Base-by-base conservation (phyloP, 768 basidiomycete genomes). In the Coprinopsis sp. region DNA sequence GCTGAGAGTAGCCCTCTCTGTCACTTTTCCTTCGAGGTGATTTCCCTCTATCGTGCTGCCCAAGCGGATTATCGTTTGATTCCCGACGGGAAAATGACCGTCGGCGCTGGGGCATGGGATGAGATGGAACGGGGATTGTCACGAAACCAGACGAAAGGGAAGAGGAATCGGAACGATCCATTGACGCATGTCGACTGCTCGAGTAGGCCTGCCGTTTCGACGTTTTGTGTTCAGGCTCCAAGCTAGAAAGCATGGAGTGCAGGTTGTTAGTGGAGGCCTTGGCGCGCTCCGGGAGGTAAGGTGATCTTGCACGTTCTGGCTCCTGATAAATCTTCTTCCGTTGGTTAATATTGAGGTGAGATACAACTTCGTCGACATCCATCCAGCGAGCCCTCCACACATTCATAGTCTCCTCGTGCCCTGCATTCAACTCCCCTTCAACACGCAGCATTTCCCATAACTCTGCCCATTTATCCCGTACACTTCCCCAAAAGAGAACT, bases 401-500 rank as follows among this genome's bases (percentile, higher is more conserved):
- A 0, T 70, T 70, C 22, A 81, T 57, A 18, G 89, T 91, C 68
- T 90, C 88, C 7, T 72, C 74, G 4, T 74, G 73, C 6, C 80
- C 82, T 1, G 75, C 80, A 51, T 82, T 82, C 67, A 76, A 62
- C 66, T 85, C 82, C 2, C 81, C 82, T 16, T 86, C 85, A 3
- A 84, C 79, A 8, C 76, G 68, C n/a, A 87, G 64, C 58, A 84
- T 86, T 50, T 90, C 85, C 89, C 89, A 91, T n/a, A 91, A 64
- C n/a, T 81, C 82, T 2, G 71, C 74, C 89, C 89, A 91, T 23
- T 75, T 68, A 40, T 79, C 78, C 33, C 76, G 70, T 5, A 86
- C 74, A 30, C 77, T 76, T 13, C 61, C 49, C 68, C 79, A 91
- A 56, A 84, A 86, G 19, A 64, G 61, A 2, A 69, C 69, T 58